Evolutionary conservation across 1,284 basidiomycete genomes (phyloP).

Genomic region (Prillingera fragicola): DNA sequence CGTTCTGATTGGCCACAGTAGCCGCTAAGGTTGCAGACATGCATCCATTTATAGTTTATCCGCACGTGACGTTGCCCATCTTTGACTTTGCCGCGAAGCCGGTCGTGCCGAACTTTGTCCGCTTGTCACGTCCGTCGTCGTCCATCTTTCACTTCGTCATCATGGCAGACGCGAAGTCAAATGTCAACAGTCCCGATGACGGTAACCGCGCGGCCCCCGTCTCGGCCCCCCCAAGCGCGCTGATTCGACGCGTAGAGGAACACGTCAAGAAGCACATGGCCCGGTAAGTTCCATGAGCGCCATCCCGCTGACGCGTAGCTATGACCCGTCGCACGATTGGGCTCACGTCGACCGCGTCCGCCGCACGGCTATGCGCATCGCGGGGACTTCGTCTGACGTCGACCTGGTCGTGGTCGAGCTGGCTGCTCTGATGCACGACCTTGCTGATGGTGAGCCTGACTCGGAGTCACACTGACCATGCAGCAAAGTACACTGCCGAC

Average conservation of each 20-base stretch:
- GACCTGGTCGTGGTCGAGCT: constrained; percentile 74
- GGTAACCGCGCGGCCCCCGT: too few species aligned
- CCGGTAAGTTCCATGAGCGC: constrained; percentile 33
- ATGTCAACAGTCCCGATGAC: too few species aligned
- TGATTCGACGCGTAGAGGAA: constrained; percentile 59
- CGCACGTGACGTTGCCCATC: too few species aligned
- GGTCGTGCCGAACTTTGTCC: too few species aligned
- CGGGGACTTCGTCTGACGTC: constrained; percentile 49
- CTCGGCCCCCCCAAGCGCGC: not conserved
- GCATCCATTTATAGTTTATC: too few species aligned
- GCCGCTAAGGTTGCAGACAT: too few species aligned
- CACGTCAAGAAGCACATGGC: constrained; percentile 73
- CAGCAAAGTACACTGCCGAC: constrained; percentile 37
- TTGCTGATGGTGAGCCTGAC: constrained; percentile 46
- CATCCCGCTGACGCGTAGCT: constrained; percentile 36
- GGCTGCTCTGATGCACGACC: constrained; percentile 80
- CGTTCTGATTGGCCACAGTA: too few species aligned
- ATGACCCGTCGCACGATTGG: constrained; percentile 85
- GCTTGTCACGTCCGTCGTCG: too few species aligned
- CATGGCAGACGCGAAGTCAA: too few species aligned
- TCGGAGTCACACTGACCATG: constrained; percentile 15
- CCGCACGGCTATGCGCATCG: constrained; percentile 65
- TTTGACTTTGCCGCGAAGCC: too few species aligned
- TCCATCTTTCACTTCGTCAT: too few species aligned
- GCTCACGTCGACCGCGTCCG: constrained; percentile 81